phyloP scores from a whole-genome alignment of 768 basidiomycete species.

The Tubosaeta sp. region DNA sequence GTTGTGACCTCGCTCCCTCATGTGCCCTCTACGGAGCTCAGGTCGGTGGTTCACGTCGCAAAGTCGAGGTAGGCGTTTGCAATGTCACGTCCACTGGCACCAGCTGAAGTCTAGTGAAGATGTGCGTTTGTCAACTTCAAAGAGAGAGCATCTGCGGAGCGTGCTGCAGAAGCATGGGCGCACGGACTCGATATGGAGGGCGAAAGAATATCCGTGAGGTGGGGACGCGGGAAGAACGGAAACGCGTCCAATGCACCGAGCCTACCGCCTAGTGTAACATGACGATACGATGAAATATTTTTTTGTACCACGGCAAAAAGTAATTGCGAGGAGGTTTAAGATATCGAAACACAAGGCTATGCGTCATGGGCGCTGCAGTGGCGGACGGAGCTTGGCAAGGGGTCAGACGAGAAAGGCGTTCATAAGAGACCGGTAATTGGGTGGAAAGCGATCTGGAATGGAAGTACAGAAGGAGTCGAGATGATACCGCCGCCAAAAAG shows the following conservation, averaged over 20 bases:
- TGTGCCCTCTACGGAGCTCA: conserved; percentile 60
- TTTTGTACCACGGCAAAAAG: not conserved
- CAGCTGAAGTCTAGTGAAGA: conserved; percentile 34
- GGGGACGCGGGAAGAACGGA: conserved; percentile 73
- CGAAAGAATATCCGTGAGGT: conserved; percentile 69
- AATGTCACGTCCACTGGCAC: not conserved
- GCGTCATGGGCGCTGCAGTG: not conserved
- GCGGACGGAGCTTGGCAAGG: conserved; percentile 35
- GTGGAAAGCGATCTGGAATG: conserved; percentile 48
- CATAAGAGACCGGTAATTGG: conserved; percentile 51
- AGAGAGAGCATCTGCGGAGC: conserved; percentile 77
- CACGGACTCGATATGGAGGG: conserved; percentile 85
- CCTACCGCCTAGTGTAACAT: conserved; percentile 9
- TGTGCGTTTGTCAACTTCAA: conserved; percentile 97
- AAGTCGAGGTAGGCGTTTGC: conserved; percentile 58
- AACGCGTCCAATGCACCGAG: conserved; percentile 27
- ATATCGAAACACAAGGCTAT: not conserved
- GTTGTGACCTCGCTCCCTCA: conserved; percentile 66
- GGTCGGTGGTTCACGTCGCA: conserved; percentile 80
- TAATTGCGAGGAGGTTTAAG: not conserved
- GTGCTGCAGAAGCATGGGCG: conserved; percentile 86
- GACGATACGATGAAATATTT: conserved; percentile 1
- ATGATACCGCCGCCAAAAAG: conserved; percentile 42
- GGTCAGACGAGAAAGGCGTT: conserved; percentile 39
- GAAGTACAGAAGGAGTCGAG: conserved; percentile 33